phyloP scores from a whole-genome alignment of 163 green algal species.

The Volvox carteri region DNA sequence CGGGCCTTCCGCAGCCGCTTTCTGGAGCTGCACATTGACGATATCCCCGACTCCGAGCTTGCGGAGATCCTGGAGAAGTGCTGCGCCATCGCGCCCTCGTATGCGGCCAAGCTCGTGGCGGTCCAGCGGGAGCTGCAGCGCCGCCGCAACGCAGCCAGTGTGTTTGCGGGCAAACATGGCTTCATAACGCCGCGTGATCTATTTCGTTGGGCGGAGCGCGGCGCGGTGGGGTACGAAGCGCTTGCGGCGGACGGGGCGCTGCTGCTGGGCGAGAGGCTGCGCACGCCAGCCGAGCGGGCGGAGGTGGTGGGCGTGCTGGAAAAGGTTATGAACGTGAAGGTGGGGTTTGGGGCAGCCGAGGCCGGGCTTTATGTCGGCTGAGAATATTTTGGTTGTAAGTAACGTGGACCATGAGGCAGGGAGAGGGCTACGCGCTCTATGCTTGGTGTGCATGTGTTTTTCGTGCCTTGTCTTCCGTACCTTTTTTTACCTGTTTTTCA shows the following conservation, averaged over 20 bases:
- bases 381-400: too few species aligned
- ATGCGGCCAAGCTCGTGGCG: slow-evolving; percentile 91
- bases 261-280: slow-evolving; percentile 95
- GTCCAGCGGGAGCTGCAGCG: slow-evolving; percentile 95
- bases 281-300: slow-evolving; percentile 82
- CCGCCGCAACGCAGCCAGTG: slow-evolving; percentile 73
- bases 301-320: slow-evolving; percentile 85
- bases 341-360: slow-evolving; percentile 55
- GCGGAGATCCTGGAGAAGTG: slow-evolving; percentile 88
- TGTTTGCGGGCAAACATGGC: slow-evolving; percentile 95
- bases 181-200: slow-evolving; percentile 98
- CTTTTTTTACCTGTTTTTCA: too few species aligned
- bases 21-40: slow-evolving; percentile 97
- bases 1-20: slow-evolving; percentile 93
- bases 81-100: slow-evolving; percentile 84
- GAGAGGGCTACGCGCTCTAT: too few species aligned
- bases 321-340: slow-evolving; percentile 83
- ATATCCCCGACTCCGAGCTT: slow-evolving; percentile 96
- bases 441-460: too few species aligned
- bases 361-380: too few species aligned
- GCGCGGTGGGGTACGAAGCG: slow-evolving; percentile 87
- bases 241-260: slow-evolving; percentile 92
- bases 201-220: slow-evolving; percentile 92
- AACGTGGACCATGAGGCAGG: too few species aligned
- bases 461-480: too few species aligned